Evolutionary conservation across 139 green algal species (phyloP).

Genomic region (Chlamydomonas eustigma): DNA sequence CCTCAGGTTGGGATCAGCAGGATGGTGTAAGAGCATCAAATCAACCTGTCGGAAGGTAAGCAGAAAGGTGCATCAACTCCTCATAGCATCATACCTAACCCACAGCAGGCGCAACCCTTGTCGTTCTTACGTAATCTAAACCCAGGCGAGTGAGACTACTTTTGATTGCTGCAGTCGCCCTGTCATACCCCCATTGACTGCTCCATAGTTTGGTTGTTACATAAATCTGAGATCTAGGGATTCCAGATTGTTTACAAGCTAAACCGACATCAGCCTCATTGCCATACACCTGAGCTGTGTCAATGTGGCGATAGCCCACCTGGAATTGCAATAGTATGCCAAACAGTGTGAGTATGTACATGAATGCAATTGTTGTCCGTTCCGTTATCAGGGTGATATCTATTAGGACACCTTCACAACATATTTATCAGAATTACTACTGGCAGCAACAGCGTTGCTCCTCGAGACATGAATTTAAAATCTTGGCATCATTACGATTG

Average conservation of each 20-base stretch:
- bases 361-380: too few relatives aligned
- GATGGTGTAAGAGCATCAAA: slow-evolving; percentile 57
- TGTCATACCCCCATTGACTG: slow-evolving; percentile 10
- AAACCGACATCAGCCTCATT: slow-evolving; percentile 49
- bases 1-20: slow-evolving; percentile 27
- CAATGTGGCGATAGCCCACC: slow-evolving; percentile 46
- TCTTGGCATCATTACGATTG: not conserved
- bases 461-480: not conserved
- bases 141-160: slow-evolving; percentile 15
- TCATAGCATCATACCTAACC: not conserved
- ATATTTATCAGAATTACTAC: not conserved
- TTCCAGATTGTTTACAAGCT: slow-evolving; percentile 18
- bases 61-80: too few relatives aligned
- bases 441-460: not conserved
- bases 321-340: not conserved
- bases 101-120: not conserved
- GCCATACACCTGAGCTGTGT: slow-evolving; percentile 46
- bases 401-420: not conserved
- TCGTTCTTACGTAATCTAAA: slow-evolving; percentile 17
- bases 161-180: slow-evolving; percentile 7
- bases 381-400: too few relatives aligned
- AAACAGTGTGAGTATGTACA: not conserved
- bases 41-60: slow-evolving; percentile 25
- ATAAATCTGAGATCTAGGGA: slow-evolving; percentile 39
- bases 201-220: slow-evolving; percentile 44